Percentiles rank a stretch among this genome's conserved stretches.
These are phyloP conservation scores for Paramyrothecium roridum DNA, from an alignment of 2,329 filamentous ascomycete species.

Conservation along the genomic window DNA sequence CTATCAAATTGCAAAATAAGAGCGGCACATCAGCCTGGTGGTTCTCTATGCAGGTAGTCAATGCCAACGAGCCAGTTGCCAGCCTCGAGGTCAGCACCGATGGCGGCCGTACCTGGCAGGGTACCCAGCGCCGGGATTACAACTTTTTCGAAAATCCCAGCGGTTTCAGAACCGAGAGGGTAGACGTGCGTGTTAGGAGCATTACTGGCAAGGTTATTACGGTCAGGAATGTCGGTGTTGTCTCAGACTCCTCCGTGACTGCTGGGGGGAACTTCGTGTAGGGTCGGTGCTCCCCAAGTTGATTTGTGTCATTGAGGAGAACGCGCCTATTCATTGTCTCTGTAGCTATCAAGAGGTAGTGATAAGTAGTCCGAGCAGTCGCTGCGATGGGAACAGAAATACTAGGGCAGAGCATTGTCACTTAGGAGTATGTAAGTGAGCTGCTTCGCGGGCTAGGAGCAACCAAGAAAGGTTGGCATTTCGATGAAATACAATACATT, in stretches of 20 bases:
- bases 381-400: too few species aligned
- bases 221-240: conserved; percentile 47
- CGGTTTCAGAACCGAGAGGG: conserved; percentile 52
- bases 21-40: conserved; percentile 38
- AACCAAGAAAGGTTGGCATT: too few species aligned
- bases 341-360: too few species aligned
- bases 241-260: conserved; percentile 19
- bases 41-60: conserved; percentile 56
- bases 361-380: too few species aligned
- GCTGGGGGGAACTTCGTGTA: too few species aligned
- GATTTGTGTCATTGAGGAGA: too few species aligned
- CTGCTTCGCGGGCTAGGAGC: too few species aligned
- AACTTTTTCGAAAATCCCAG: conserved; percentile 61
- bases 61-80: conserved; percentile 54
- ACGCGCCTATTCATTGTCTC: too few species aligned
- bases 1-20: conserved; percentile 42
- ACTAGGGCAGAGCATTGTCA: too few species aligned
- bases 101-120: conserved; percentile 54
- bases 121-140: conserved; percentile 50
- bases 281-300: too few species aligned
- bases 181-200: conserved; percentile 55
- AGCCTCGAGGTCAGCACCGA: conserved; percentile 60
- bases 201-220: conserved; percentile 45
- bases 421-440: too few species aligned
- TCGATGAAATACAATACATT: too few species aligned